These are phyloP conservation scores for Saposhnikovia divaricata DNA, from an alignment of 129 eudicot genomes.

Conservation along the genomic window DNA sequence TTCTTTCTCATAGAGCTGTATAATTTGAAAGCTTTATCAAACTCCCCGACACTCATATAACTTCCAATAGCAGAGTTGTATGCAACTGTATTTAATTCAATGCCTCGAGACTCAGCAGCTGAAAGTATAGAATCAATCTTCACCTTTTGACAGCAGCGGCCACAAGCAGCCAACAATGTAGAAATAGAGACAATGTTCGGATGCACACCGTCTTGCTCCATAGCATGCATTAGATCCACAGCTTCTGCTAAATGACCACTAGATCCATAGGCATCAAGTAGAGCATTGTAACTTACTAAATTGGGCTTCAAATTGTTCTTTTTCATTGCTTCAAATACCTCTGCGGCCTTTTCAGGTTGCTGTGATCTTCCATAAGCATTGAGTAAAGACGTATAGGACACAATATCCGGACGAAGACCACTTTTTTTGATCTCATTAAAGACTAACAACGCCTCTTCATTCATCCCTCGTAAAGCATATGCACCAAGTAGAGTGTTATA, in stretches of 20 bases:
- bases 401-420: slow-evolving; percentile 72
- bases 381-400: slow-evolving; percentile 83
- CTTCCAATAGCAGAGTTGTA: slow-evolving; percentile 89
- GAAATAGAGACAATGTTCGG: slow-evolving; percentile 82
- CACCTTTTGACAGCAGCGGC: slow-evolving; percentile 67
- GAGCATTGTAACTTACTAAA: slow-evolving; percentile 69
- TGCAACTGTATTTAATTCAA: slow-evolving; percentile 68
- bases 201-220: slow-evolving; percentile 69
- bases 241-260: slow-evolving; percentile 69
- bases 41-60: slow-evolving; percentile 87
- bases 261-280: slow-evolving; percentile 96
- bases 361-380: slow-evolving; percentile 91
- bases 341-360: slow-evolving; percentile 71
- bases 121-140: slow-evolving; percentile 82
- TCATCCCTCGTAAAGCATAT: slow-evolving; percentile 70
- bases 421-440: slow-evolving; percentile 54
- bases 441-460: slow-evolving; percentile 49
- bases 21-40: slow-evolving; percentile 54
- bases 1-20: slow-evolving; percentile 60
- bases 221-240: slow-evolving; percentile 69
- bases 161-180: slow-evolving; percentile 83
- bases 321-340: slow-evolving; percentile 62
- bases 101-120: slow-evolving; percentile 78
- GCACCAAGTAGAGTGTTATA: slow-evolving; percentile 87
- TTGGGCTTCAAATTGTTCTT: slow-evolving; percentile 64